phyloP scores from a whole-genome alignment of 2,329 filamentous ascomycete species.

The Tolypocladium capitatum region DNA sequence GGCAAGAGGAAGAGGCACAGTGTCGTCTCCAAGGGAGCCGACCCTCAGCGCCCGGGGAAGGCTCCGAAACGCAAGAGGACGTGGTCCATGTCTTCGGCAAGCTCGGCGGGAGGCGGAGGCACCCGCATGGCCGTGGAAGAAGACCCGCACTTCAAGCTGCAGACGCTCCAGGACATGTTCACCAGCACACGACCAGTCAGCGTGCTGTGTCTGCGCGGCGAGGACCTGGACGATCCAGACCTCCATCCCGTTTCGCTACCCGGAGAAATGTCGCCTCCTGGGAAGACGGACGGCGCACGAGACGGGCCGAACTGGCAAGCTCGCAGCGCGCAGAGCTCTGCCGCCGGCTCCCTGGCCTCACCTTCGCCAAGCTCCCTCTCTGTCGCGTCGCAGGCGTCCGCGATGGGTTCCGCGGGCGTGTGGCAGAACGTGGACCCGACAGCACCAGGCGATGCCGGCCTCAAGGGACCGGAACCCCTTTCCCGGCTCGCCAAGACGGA shows the following conservation, averaged over 20 bases:
- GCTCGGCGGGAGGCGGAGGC: conserved; percentile 37
- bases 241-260: conserved; percentile 61
- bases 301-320: conserved; percentile 37
- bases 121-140: conserved; percentile 48
- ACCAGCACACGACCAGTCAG: conserved; percentile 69
- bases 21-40: conserved; percentile 31
- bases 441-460: conserved; percentile 32
- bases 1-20: conserved; percentile 49
- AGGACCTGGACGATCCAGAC: conserved; percentile 69
- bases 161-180: conserved; percentile 76
- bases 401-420: conserved; percentile 24
- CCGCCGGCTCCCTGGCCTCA: conserved; percentile 49
- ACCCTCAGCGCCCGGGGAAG: conserved; percentile 58
- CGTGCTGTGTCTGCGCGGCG: conserved; percentile 63
- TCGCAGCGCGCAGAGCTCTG: conserved; percentile 42
- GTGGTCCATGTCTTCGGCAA: conserved; percentile 83
- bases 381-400: conserved; percentile 41
- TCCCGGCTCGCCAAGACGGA: conserved; percentile 40
- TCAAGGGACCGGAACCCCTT: conserved; percentile 37
- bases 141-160: conserved; percentile 66
- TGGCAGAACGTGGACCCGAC: conserved; percentile 48
- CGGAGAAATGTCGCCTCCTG: conserved; percentile 51
- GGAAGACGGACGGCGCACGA: conserved; percentile 31
- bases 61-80: conserved; percentile 82
- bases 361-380: conserved; percentile 55